Base-by-base conservation (phyloP, 495 filamentous ascomycete species). In the Podospora conica region DNA sequence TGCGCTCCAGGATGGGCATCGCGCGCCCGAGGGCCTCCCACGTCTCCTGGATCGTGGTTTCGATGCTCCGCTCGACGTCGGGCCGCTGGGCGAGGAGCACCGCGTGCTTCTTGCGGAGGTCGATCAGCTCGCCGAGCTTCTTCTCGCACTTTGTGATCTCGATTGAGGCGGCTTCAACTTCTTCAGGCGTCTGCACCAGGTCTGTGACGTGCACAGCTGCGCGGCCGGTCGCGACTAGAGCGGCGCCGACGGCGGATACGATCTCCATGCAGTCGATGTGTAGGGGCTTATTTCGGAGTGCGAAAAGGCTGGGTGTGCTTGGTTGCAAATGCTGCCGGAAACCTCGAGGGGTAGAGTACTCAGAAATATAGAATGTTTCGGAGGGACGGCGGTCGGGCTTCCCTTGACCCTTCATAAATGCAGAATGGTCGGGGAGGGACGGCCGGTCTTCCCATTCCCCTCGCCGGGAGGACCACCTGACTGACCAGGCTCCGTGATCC, bases 1-100 rank as follows among this genome's bases (percentile, higher is more conserved):
- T 63, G 48, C 61, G 61, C 48, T 63, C 61, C 23, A 63, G n/a
- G 53, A 63, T 56, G 24, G 61, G 61, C 61, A 55, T 63, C 21
- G 61, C 61, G 20, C 53, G 24, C 9, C 15, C 48, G 0, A 63
- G 27, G 18, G 22, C 61, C n/a, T 55, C 48, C 61, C 61, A 63
- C 9, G 61, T 56, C 18, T 55, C 48, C 23, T 55, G 55, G 53
- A 63, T 63, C n/a, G 61, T 63, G 3, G 24, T 53, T 22, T 63
- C 61, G 18, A 63, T 56, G 25, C 59, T 53, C 11, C 28, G 18
- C 59, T 61, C 61, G 53, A 12, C 61, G 61, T 55, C 27, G 61
- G 61, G 61, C 12, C 25, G 61, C 3, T n/a, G 21, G 25, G 53
- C 61, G 5, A 63, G 61, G 6, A 63, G 25, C 5, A 24, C 24